phyloP scores from a whole-genome alignment of 352 stramenopile genomes.

The Globisporangium radiosum region DNA sequence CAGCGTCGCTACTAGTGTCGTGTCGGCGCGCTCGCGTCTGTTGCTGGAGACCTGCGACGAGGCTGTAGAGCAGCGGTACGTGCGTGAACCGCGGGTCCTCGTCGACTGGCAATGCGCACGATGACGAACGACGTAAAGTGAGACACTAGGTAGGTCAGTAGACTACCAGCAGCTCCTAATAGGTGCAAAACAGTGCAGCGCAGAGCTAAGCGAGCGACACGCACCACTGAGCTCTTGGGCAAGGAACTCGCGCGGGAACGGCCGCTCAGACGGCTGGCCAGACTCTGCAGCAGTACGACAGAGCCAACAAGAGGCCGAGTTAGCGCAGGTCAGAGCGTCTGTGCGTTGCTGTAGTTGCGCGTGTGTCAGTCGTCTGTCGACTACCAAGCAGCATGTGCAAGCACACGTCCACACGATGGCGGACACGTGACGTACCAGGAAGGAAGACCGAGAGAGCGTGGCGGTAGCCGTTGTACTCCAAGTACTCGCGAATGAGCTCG shows the following conservation, averaged over 20 bases:
- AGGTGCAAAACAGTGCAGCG: too few relatives aligned
- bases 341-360: too few relatives aligned
- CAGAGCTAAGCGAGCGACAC: not conserved
- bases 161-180: not conserved
- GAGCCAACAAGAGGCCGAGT: not conserved
- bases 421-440: constrained; percentile 24
- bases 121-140: not conserved
- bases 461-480: constrained; percentile 92
- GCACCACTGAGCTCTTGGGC: constrained; percentile 71
- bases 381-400: too few relatives aligned
- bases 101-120: constrained; percentile 23
- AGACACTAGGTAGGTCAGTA: not conserved
- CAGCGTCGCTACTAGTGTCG: too few relatives aligned
- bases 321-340: too few relatives aligned
- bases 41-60: constrained; percentile 49
- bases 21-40: constrained; percentile 13
- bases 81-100: constrained; percentile 61
- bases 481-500: constrained; percentile 91
- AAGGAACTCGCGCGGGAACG: constrained; percentile 80
- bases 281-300: constrained; percentile 35
- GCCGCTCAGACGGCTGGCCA: constrained; percentile 67
- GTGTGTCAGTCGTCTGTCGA: not conserved
- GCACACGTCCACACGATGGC: not conserved
- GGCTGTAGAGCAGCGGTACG: constrained; percentile 81
- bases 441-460: constrained; percentile 86